Percentiles rank a stretch among this genome's conserved stretches.
phyloP scores from a whole-genome alignment of 768 basidiomycete genomes.

The Leccinum longicurvipes region DNA sequence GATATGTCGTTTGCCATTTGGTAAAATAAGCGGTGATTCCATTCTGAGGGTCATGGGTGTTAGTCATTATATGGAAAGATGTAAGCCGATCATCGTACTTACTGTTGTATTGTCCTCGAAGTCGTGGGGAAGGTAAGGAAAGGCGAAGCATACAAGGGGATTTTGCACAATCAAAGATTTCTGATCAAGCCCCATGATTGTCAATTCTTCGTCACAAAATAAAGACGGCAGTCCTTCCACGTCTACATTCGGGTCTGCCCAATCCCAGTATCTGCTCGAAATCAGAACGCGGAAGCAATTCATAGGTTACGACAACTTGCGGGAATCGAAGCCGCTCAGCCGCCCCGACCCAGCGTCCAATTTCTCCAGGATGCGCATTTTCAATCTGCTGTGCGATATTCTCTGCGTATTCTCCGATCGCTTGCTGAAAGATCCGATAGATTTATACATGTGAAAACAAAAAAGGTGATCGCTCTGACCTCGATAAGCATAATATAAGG shows the following conservation, averaged over 20 bases:
- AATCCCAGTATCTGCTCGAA: conserved; percentile 27
- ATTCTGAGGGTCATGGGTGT: background rate
- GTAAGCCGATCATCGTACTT: background rate
- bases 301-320: conserved; percentile 10
- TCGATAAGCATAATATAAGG: conserved; percentile 29
- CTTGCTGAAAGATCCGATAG: conserved; percentile 19
- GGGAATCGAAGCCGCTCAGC: conserved; percentile 28
- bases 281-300: background rate
- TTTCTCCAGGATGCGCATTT: conserved; percentile 14
- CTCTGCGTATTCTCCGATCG: conserved; percentile 24
- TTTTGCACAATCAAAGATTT: conserved; percentile 13
- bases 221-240: conserved; percentile 21
- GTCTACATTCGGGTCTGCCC: conserved; percentile 22
- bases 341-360: conserved; percentile 16
- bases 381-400: conserved; percentile 26
- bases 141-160: conserved; percentile 16
- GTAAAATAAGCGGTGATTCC: conserved; percentile 16
- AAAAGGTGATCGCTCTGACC: conserved; percentile 2
- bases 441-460: background rate
- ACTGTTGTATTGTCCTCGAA: conserved; percentile 15
- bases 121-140: conserved; percentile 18
- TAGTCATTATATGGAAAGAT: background rate
- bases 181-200: conserved; percentile 3
- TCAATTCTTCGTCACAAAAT: conserved; percentile 14
- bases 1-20: conserved; percentile 19